Conservation (phyloP, 2,329 filamentous ascomycete genomes). For the Clonostachys rhizophaga region DNA sequence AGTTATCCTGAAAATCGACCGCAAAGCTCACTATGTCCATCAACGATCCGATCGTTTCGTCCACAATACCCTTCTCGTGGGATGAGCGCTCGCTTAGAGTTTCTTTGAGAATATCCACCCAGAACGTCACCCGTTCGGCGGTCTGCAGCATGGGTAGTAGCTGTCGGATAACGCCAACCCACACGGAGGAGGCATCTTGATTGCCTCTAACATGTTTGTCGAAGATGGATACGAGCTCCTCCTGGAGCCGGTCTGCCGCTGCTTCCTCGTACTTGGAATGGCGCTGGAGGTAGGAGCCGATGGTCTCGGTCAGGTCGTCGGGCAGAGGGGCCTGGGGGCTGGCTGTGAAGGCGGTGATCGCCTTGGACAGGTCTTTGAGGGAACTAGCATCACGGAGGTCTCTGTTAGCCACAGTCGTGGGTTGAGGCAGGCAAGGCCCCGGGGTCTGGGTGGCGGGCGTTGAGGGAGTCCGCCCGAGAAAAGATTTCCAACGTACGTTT, state of each 20-base stretch:
- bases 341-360: slow-evolving; percentile 42
- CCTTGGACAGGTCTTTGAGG: slow-evolving; percentile 57
- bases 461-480: no score
- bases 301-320: slow-evolving; percentile 55
- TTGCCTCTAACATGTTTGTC: slow-evolving; percentile 56
- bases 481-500: no score
- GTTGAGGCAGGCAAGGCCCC: no score
- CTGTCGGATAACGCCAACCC: slow-evolving; percentile 61
- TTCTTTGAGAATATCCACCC: slow-evolving; percentile 56
- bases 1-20: slow-evolving; percentile 43
- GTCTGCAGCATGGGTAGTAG: slow-evolving; percentile 61
- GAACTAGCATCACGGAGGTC: slow-evolving; percentile 22
- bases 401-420: no score
- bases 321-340: slow-evolving; percentile 59
- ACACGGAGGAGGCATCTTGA: slow-evolving; percentile 56
- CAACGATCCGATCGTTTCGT: slow-evolving; percentile 61
- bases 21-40: slow-evolving; percentile 61
- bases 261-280: slow-evolving; percentile 64
- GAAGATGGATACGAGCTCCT: slow-evolving; percentile 66
- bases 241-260: slow-evolving; percentile 66
- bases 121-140: slow-evolving; percentile 59
- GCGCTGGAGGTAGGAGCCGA: slow-evolving; percentile 64
- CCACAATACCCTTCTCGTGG: slow-evolving; percentile 58
- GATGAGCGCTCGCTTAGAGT: slow-evolving; percentile 39
- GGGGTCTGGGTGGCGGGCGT: no score